Conservation (phyloP, 352 stramenopile species). For the Thalassiosira exigua region DNA sequence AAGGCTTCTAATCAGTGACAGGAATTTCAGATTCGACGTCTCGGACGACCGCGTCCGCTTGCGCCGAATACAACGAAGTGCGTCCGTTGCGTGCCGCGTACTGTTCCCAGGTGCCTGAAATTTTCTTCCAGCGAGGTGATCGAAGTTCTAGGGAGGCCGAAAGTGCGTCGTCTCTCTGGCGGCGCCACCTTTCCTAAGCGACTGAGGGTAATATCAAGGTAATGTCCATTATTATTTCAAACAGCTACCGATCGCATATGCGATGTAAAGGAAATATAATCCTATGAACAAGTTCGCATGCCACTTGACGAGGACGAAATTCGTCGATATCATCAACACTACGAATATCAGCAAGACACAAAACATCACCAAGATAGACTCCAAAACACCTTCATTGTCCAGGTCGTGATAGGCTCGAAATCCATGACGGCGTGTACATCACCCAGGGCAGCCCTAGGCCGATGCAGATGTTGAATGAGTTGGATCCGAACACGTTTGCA, state of each 20-base stretch:
- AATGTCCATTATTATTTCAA: too few relatives aligned
- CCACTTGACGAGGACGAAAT: conserved; percentile 74
- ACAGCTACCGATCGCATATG: conserved; percentile 48
- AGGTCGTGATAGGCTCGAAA: conserved; percentile 72
- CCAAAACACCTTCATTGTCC: conserved; percentile 60
- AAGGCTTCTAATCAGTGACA: too few relatives aligned
- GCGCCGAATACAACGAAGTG: too few relatives aligned
- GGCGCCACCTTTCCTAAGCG: too few relatives aligned
- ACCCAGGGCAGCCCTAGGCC: conserved; percentile 86
- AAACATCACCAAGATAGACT: conserved; percentile 68
- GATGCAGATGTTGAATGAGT: conserved; percentile 88
- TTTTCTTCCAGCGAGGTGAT: too few relatives aligned
- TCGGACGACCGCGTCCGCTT: too few relatives aligned
- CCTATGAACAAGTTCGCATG: conserved; percentile 69
- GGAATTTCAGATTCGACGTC: too few relatives aligned
- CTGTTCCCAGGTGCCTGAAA: too few relatives aligned
- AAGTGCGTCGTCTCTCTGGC: too few relatives aligned
- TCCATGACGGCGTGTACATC: conserved; percentile 65
- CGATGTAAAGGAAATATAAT: conserved; percentile 67
- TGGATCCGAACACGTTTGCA: conserved; percentile 85
- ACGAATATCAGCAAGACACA: conserved; percentile 63
- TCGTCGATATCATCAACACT: conserved; percentile 56
- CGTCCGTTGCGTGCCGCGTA: too few relatives aligned
- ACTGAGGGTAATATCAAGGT: too few relatives aligned
- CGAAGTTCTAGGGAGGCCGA: too few relatives aligned